Percentiles rank a stretch among this genome's conserved stretches.
These are phyloP conservation scores for Fusarium lateritium DNA, from an alignment of 2,329 filamentous ascomycete genomes.

Conservation along the genomic window DNA sequence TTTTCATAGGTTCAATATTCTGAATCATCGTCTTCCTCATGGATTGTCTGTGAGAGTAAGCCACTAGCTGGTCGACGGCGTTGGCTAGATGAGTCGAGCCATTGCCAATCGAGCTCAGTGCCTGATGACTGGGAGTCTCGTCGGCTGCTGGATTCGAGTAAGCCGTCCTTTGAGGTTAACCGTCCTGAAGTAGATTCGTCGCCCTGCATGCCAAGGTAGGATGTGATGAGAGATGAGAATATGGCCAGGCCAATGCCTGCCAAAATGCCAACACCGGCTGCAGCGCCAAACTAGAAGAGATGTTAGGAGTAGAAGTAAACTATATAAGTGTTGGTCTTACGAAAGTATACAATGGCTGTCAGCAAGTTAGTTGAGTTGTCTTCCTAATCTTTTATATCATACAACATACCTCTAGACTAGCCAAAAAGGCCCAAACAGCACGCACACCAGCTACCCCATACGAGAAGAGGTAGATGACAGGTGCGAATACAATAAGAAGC, in stretches of 20 bases:
- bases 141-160: constrained; percentile 32
- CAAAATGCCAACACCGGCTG: constrained; percentile 75
- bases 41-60: constrained; percentile 76
- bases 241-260: constrained; percentile 73
- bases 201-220: constrained; percentile 62
- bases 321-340: constrained; percentile 47
- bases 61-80: constrained; percentile 62
- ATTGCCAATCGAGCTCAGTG: constrained; percentile 58
- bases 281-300: constrained; percentile 69
- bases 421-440: constrained; percentile 49
- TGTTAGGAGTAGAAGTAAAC: not conserved
- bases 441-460: constrained; percentile 46
- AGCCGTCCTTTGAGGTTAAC: constrained; percentile 30
- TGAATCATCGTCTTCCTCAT: constrained; percentile 78
- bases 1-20: constrained; percentile 50
- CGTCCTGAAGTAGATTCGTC: constrained; percentile 29
- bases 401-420: constrained; percentile 55
- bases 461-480: constrained; percentile 54
- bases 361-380: constrained; percentile 9
- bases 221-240: constrained; percentile 68
- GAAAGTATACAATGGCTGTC: constrained; percentile 61
- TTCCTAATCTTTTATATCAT: not conserved
- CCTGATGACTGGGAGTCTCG: constrained; percentile 48
- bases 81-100: constrained; percentile 55
- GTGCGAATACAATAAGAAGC: constrained; percentile 55